These are phyloP conservation scores for Letharia columbiana DNA, from an alignment of 495 filamentous ascomycete species.

Conservation along the genomic window DNA sequence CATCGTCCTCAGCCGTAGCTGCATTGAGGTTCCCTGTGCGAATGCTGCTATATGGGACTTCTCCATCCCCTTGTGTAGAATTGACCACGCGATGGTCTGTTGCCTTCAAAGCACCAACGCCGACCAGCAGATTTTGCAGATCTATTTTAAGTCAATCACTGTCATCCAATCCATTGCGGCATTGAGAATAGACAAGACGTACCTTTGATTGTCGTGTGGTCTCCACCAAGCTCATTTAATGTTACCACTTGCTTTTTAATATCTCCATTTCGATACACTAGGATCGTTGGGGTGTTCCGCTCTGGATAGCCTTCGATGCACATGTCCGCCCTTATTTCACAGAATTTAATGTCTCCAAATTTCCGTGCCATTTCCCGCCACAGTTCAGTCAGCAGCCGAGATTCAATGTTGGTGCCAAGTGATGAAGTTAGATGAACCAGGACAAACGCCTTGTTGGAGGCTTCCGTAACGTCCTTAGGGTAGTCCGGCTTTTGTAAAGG, in stretches of 20 bases:
- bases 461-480: slow-evolving; percentile 82
- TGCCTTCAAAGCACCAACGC: slow-evolving; percentile 65
- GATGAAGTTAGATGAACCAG: slow-evolving; percentile 80
- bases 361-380: slow-evolving; percentile 76
- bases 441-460: slow-evolving; percentile 63
- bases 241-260: slow-evolving; percentile 84
- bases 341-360: slow-evolving; percentile 94
- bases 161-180: slow-evolving; percentile 9
- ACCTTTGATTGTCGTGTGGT: slow-evolving; percentile 58
- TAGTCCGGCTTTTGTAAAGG: slow-evolving; percentile 92
- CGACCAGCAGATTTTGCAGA: slow-evolving; percentile 69
- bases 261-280: slow-evolving; percentile 86
- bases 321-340: slow-evolving; percentile 84
- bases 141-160: slow-evolving; percentile 31
- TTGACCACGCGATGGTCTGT: slow-evolving; percentile 68
- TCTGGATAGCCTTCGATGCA: slow-evolving; percentile 97
- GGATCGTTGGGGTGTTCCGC: slow-evolving; percentile 84
- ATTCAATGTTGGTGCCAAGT: slow-evolving; percentile 69
- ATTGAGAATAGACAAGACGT: slow-evolving; percentile 15
- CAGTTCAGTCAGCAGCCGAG: slow-evolving; percentile 69
- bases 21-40: slow-evolving; percentile 34
- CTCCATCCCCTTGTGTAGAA: slow-evolving; percentile 35
- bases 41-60: slow-evolving; percentile 37
- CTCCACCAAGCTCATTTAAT: slow-evolving; percentile 66
- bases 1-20: slow-evolving; percentile 48